A percentile compares a stretch with the other conserved stretches of the same genome.
phyloP scores from a whole-genome alignment of 345 rosid species.

The Lepidium africanum region DNA sequence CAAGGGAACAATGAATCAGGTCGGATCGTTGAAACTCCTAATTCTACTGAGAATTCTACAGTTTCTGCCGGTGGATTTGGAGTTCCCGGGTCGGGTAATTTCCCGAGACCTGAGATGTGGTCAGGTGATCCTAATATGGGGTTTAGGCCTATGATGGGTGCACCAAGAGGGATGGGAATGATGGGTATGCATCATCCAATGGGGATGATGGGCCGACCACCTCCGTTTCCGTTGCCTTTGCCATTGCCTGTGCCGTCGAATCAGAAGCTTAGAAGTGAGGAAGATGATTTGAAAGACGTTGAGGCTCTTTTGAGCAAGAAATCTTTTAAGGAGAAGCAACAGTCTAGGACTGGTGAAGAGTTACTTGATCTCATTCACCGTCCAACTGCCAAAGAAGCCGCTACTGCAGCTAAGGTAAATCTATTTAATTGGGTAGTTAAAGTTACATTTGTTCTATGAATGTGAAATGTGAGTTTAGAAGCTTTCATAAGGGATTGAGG shows the following conservation, averaged over 20 bases:
- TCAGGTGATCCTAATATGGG: conserved; percentile 40
- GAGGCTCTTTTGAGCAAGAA: conserved; percentile 86
- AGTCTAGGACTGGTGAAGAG: conserved; percentile 89
- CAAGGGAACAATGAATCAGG: conserved; percentile 25
- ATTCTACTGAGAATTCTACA: background rate
- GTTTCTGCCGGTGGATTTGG: conserved; percentile 13
- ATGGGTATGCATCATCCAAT: conserved; percentile 41
- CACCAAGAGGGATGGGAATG: conserved; percentile 40
- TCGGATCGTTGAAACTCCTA: conserved; percentile 18
- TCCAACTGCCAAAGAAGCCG: conserved; percentile 93
- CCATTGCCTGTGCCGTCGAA: conserved; percentile 40
- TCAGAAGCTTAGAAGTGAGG: conserved; percentile 67
- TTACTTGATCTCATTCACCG: conserved; percentile 81
- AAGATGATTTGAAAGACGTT: conserved; percentile 83
- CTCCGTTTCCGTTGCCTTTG: conserved; percentile 20
- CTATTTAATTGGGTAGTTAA: background rate
- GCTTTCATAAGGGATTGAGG: background rate
- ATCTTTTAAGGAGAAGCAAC: conserved; percentile 79
- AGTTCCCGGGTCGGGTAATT: conserved; percentile 35
- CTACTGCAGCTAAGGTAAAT: conserved; percentile 81
- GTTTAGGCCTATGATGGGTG: conserved; percentile 40
- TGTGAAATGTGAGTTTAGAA: background rate
- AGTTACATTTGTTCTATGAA: background rate
- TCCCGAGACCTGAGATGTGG: conserved; percentile 61
- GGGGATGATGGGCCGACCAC: conserved; percentile 35